phyloP scores from a whole-genome alignment of 768 basidiomycete genomes.

The Russula abietina region DNA sequence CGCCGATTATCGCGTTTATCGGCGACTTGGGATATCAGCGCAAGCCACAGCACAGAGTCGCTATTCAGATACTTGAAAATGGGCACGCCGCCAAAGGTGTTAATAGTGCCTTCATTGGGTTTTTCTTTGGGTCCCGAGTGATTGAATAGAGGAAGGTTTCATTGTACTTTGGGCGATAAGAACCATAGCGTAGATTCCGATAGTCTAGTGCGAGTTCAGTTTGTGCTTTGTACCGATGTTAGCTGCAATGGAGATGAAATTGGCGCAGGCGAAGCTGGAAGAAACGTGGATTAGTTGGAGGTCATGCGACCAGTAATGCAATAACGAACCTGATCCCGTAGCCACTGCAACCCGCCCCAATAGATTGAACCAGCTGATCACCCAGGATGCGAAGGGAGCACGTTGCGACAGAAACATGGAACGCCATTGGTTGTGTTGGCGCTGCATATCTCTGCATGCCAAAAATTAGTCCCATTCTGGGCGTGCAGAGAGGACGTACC shows the following conservation, averaged over 20 bases:
- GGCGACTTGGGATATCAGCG: too few relatives aligned
- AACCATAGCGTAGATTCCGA: conserved; percentile 66
- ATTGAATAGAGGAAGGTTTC: background rate
- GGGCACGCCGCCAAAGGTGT: conserved; percentile 69
- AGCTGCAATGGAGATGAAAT: conserved; percentile 57
- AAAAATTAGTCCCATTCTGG: background rate
- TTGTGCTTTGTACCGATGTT: conserved; percentile 56
- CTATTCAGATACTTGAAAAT: conserved; percentile 64
- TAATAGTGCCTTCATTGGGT: conserved; percentile 46
- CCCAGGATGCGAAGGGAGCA: conserved; percentile 66
- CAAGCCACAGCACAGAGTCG: conserved; percentile 69
- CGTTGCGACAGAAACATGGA: conserved; percentile 64
- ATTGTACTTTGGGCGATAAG: conserved; percentile 50
- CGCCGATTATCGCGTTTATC: too few relatives aligned
- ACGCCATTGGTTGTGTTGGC: conserved; percentile 69
- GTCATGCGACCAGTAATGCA: background rate
- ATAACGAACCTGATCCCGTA: conserved; percentile 55
- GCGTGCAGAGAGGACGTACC: conserved; percentile 37
- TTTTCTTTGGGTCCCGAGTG: background rate
- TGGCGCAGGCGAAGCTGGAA: conserved; percentile 56
- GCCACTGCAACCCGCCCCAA: conserved; percentile 74
- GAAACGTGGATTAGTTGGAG: background rate
- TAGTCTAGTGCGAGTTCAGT: conserved; percentile 51
- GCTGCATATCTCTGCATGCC: conserved; percentile 39
- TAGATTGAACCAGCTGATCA: conserved; percentile 70